Percentiles rank a stretch among this genome's conserved stretches.
phyloP scores from a whole-genome alignment of 768 basidiomycete genomes.

The Macrolepiota albuminosa region DNA sequence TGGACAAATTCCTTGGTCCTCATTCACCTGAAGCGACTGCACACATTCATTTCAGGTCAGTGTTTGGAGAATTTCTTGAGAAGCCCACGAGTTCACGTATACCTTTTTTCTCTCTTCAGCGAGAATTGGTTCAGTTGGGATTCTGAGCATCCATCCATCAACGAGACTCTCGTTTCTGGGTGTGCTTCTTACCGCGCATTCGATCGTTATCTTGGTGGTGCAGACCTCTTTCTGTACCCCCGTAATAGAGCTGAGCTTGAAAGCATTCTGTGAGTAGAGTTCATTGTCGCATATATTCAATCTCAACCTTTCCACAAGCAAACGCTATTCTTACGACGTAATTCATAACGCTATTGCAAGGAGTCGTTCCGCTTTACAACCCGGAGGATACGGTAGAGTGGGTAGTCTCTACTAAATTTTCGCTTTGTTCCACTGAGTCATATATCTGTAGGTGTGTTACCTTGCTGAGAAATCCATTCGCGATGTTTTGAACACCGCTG shows the following conservation, averaged over 20 bases:
- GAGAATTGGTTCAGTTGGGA: constrained; percentile 71
- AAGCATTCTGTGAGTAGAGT: constrained; percentile 55
- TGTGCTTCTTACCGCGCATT: constrained; percentile 81
- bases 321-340: constrained; percentile 72
- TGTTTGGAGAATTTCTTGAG: constrained; percentile 17
- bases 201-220: constrained; percentile 65
- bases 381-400: constrained; percentile 47
- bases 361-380: constrained; percentile 58
- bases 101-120: constrained; percentile 26
- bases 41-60: constrained; percentile 62
- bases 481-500: constrained; percentile 61
- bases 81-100: constrained; percentile 10
- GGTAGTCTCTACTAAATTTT: constrained; percentile 9
- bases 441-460: constrained; percentile 50
- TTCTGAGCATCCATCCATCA: constrained; percentile 59
- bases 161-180: constrained; percentile 71
- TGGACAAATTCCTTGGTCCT: constrained; percentile 73
- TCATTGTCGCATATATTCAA: background rate
- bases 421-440: background rate
- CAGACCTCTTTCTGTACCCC: constrained; percentile 69
- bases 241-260: constrained; percentile 62
- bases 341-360: constrained; percentile 78
- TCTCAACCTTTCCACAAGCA: constrained; percentile 32
- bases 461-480: constrained; percentile 68
- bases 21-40: constrained; percentile 72